Evolutionary conservation across 1,284 basidiomycete genomes (phyloP).

Genomic region (Pseudozyma hubeiensis): DNA sequence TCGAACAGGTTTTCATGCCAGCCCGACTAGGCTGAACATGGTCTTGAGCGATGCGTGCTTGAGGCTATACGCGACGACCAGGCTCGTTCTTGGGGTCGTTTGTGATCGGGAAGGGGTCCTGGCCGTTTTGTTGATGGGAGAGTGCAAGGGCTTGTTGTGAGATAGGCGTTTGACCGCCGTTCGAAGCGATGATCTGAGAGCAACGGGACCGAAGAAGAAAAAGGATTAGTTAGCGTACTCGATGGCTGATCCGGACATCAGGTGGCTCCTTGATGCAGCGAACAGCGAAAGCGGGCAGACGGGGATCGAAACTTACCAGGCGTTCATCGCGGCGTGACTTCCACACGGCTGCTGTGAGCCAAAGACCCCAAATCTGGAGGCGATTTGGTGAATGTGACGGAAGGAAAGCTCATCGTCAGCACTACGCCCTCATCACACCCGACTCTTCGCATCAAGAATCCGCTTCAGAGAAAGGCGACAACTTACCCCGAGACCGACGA

Average conservation of each 20-base stretch:
- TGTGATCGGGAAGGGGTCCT: constrained; percentile 42
- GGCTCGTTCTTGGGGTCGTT: constrained; percentile 49
- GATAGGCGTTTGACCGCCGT: constrained; percentile 38
- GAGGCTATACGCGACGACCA: constrained; percentile 25
- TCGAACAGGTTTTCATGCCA: no score
- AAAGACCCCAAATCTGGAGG: constrained; percentile 59
- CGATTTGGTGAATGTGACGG: not conserved
- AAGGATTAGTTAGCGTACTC: not conserved
- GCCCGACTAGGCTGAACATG: no score
- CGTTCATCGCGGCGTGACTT: constrained; percentile 62
- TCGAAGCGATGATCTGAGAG: constrained; percentile 27
- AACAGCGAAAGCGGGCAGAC: no score
- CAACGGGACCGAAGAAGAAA: not conserved
- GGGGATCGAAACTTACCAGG: constrained; percentile 36
- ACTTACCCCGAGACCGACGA: constrained; percentile 62
- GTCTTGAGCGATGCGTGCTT: no score
- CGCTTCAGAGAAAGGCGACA: not conserved
- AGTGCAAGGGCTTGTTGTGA: constrained; percentile 41
- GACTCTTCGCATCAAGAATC: not conserved
- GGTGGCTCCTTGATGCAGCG: not conserved
- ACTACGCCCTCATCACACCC: not conserved
- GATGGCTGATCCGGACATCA: no score
- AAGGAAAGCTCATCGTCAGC: not conserved
- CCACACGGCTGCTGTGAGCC: constrained; percentile 64
- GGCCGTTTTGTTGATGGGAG: constrained; percentile 32